A percentile compares a stretch with the other conserved stretches of the same genome.
These are phyloP conservation scores for Brassica balearica DNA, from an alignment of 441 rosid species.

Conservation along the genomic window DNA sequence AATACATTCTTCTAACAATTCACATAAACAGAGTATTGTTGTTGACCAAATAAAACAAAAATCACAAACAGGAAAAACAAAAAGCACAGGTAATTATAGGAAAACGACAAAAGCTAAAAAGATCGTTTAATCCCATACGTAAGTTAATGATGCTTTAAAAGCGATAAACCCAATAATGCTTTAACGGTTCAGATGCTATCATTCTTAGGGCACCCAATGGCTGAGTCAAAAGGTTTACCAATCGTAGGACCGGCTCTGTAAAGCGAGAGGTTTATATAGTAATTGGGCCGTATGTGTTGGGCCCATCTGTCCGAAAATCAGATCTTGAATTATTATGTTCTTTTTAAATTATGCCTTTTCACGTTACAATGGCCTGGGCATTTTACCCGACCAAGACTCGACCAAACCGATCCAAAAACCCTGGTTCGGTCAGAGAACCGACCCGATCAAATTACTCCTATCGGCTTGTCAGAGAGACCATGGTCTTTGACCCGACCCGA, in stretches of 20 bases:
- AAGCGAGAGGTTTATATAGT: conserved; percentile 14
- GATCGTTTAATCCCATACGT: conserved; percentile 37
- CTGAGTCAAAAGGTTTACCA: conserved; percentile 36
- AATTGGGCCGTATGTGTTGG: conserved; percentile 37
- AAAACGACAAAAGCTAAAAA: conserved; percentile 42
- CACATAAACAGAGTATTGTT: conserved; percentile 16
- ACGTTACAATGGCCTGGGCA: too few relatives aligned
- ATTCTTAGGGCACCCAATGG: conserved; percentile 12
- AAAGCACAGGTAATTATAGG: conserved; percentile 17
- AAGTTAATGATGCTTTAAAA: conserved; percentile 33
- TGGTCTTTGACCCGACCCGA: too few relatives aligned
- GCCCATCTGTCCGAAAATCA: conserved; percentile 32
- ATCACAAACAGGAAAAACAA: conserved; percentile 2
- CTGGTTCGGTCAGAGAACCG: too few relatives aligned
- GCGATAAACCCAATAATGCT: conserved; percentile 19
- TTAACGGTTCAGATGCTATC: conserved; percentile 41
- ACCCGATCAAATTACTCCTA: too few relatives aligned
- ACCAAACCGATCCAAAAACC: too few relatives aligned
- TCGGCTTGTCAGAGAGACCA: too few relatives aligned
- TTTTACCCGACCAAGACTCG: too few relatives aligned
- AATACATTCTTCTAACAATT: neutral
- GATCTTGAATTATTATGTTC: conserved; percentile 16
- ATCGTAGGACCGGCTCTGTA: conserved; percentile 16
- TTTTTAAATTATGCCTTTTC: conserved; percentile 13
- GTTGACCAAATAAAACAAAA: conserved; percentile 13